phyloP scores from a whole-genome alignment of 176 grass and related monocot species.

The Bonia amplexicaulis region DNA sequence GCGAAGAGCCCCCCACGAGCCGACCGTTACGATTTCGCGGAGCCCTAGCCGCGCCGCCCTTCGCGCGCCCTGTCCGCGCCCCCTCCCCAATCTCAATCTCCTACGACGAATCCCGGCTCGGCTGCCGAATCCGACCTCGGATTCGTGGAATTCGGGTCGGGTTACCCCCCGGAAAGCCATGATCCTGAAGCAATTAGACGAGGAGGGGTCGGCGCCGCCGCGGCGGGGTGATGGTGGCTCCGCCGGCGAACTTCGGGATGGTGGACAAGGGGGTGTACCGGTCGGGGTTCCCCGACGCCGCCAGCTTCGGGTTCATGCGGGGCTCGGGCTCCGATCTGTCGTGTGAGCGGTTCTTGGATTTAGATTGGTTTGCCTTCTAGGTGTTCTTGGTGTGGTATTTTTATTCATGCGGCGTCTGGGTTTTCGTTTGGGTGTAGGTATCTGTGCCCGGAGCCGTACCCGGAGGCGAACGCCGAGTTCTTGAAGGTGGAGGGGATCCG shows the following conservation, averaged over 20 bases:
- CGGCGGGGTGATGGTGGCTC: not conserved
- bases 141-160: not conserved
- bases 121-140: not conserved
- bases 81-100: not conserved
- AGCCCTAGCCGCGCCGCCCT: not conserved
- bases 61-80: not conserved
- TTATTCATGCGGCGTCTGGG: not conserved
- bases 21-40: not conserved
- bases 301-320: constrained; percentile 29
- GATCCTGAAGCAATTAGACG: constrained; percentile 29
- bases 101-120: no score
- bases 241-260: constrained; percentile 33
- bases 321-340: constrained; percentile 32
- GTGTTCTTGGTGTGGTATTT: not conserved
- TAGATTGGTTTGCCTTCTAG: not conserved
- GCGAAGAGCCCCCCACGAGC: not conserved
- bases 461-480: constrained; percentile 44
- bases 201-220: not conserved
- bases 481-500: constrained; percentile 43
- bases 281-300: constrained; percentile 23
- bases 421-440: constrained; percentile 33
- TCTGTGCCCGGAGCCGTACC: constrained; percentile 54
- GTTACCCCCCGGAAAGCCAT: constrained; percentile 11
- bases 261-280: constrained; percentile 38
- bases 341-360: constrained; percentile 32